Evolutionary conservation across 176 grass and related monocot species (phyloP).

Genomic region (Elymus sibiricus): DNA sequence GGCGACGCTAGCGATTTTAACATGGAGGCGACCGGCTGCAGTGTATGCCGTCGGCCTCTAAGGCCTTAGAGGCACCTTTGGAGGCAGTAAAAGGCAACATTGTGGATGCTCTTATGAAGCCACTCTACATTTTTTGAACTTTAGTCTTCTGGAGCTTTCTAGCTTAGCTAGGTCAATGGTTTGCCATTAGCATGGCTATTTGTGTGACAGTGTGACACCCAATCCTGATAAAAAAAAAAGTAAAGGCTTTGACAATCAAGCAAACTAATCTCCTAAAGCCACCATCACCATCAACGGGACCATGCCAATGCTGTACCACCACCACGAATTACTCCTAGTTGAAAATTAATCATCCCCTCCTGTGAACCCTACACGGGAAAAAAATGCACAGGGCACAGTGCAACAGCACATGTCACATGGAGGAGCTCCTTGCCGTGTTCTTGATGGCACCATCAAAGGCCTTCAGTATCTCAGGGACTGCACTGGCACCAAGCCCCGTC

Average conservation of each 20-base stretch:
- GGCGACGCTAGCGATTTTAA: too few species aligned
- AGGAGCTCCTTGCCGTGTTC: not conserved
- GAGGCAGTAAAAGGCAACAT: too few species aligned
- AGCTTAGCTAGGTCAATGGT: not conserved
- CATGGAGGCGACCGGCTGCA: too few species aligned
- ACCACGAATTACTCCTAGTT: not conserved
- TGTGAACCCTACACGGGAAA: not conserved
- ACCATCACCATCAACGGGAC: not conserved
- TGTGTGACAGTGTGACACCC: not conserved
- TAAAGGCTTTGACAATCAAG: not conserved
- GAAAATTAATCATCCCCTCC: not conserved
- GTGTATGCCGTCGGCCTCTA: too few species aligned
- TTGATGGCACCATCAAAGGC: slow-evolving; percentile 11
- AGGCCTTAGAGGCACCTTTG: too few species aligned
- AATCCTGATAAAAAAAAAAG: not conserved
- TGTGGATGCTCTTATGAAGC: too few species aligned
- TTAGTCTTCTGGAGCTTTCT: not conserved
- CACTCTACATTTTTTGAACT: not conserved
- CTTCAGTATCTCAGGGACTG: not conserved
- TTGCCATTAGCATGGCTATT: not conserved
- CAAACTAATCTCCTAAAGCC: not conserved
- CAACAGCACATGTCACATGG: not conserved
- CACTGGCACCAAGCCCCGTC: not conserved
- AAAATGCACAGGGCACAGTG: not conserved
- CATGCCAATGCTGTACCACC: not conserved